phyloP scores from a whole-genome alignment of 2,329 filamentous ascomycete species.

The Epichloe hybrida region DNA sequence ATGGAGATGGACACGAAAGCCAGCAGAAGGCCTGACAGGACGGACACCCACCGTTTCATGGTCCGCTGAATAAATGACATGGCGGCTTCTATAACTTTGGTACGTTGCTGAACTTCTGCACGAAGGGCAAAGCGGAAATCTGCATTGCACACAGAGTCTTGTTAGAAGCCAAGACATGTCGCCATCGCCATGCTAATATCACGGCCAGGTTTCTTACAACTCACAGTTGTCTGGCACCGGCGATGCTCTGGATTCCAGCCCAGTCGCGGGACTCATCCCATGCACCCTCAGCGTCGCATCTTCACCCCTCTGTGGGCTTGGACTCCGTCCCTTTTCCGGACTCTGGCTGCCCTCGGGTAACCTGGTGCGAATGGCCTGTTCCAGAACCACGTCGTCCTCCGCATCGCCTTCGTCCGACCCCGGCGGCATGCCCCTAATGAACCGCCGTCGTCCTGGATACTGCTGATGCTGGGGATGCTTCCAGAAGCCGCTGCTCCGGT shows the following conservation, averaged over 20 bases:
- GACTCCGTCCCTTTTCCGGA: constrained; percentile 35
- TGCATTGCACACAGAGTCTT: constrained; percentile 20
- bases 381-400: constrained; percentile 29
- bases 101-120: constrained; percentile 77
- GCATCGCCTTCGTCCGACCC: constrained; percentile 18
- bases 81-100: constrained; percentile 66
- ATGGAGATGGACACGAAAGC: constrained; percentile 51
- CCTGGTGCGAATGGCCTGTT: constrained; percentile 39
- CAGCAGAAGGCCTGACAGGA: constrained; percentile 47
- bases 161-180: neutral
- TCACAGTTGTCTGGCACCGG: constrained; percentile 35
- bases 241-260: constrained; percentile 12
- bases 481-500: constrained; percentile 47
- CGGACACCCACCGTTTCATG: constrained; percentile 56
- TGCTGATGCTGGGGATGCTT: constrained; percentile 11
- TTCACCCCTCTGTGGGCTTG: constrained; percentile 33
- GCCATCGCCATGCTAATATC: too few relatives aligned
- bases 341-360: constrained; percentile 42
- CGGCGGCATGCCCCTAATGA: constrained; percentile 4
- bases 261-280: constrained; percentile 14
- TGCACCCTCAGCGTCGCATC: constrained; percentile 26
- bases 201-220: constrained; percentile 7
- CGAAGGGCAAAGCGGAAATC: constrained; percentile 80
- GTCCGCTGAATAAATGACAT: constrained; percentile 51
- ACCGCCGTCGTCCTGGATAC: constrained; percentile 1